Conservation (phyloP, 441 rosid species). For the Pelargonium fulgidum region DNA sequence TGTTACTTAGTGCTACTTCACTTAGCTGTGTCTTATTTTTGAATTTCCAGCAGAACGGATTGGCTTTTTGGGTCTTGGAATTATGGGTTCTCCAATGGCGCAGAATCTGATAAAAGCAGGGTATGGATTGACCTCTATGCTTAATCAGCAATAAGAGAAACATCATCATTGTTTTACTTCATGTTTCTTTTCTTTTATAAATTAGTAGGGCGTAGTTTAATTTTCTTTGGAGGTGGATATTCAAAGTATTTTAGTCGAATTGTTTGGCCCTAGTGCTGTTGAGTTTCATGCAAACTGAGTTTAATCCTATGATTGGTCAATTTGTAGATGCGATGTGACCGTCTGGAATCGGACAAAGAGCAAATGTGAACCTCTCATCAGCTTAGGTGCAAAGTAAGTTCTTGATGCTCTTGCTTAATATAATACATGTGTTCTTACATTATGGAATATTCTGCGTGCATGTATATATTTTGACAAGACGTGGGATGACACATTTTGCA, state of each 20-base stretch:
- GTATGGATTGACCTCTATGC: constrained; percentile 30
- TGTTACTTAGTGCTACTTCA: not conserved
- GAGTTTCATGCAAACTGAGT: constrained; percentile 1
- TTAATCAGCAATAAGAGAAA: not conserved
- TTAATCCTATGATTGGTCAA: constrained; percentile 15
- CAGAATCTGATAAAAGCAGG: constrained; percentile 85
- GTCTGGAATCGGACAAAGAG: constrained; percentile 87
- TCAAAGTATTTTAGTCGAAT: not conserved
- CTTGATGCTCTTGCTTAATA: not conserved
- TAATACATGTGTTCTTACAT: not conserved
- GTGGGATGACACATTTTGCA: not conserved
- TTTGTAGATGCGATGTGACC: constrained; percentile 66
- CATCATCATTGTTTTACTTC: too few species aligned
- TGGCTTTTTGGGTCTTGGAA: constrained; percentile 88
- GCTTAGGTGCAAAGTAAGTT: constrained; percentile 82
- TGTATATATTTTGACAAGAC: not conserved
- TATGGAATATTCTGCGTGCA: not conserved
- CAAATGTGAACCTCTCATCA: constrained; percentile 79
- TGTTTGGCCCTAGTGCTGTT: too few species aligned
- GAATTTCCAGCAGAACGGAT: constrained; percentile 38
- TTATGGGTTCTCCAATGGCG: constrained; percentile 95
- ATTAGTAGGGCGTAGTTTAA: not conserved
- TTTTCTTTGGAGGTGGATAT: not conserved
- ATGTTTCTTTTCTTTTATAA: not conserved
- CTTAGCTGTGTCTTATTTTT: constrained; percentile 8